phyloP scores from a whole-genome alignment of 2,329 filamentous ascomycete species.

The Cladosporium sp. region DNA sequence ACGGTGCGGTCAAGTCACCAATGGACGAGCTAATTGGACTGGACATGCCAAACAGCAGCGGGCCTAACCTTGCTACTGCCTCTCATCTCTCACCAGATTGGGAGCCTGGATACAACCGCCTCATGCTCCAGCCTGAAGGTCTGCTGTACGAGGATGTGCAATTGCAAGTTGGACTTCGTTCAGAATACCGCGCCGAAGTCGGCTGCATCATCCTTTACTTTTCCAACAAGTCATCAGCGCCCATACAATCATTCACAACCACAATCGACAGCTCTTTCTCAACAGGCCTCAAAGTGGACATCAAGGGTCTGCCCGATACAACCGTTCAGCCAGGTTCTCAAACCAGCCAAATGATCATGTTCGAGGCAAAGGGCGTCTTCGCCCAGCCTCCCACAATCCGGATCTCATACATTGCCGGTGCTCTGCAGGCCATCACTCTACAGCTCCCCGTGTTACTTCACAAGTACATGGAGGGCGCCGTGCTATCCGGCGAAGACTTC shows the following conservation, averaged over 20 bases:
- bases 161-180: conserved; percentile 86
- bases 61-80: conserved; percentile 85
- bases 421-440: conserved; percentile 86
- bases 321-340: conserved; percentile 73
- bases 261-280: conserved; percentile 80
- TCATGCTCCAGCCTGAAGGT: conserved; percentile 79
- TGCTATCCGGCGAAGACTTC: conserved; percentile 86
- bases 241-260: conserved; percentile 90
- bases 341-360: conserved; percentile 91
- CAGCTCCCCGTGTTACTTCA: conserved; percentile 86
- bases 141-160: conserved; percentile 94
- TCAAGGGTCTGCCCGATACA: conserved; percentile 85
- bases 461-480: conserved; percentile 95
- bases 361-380: conserved; percentile 82
- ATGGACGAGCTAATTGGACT: conserved; percentile 73
- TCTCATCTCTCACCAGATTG: conserved; percentile 92
- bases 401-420: conserved; percentile 90
- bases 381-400: conserved; percentile 84
- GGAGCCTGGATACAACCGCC: conserved; percentile 83
- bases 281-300: conserved; percentile 76
- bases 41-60: conserved; percentile 67
- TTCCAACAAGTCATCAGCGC: conserved; percentile 83
- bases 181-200: conserved; percentile 93
- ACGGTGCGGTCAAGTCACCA: conserved; percentile 34
- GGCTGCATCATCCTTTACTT: conserved; percentile 96